Evolutionary conservation across 73 alveolate species (phyloP).

Genomic region (Tetrahymena elliotti): DNA sequence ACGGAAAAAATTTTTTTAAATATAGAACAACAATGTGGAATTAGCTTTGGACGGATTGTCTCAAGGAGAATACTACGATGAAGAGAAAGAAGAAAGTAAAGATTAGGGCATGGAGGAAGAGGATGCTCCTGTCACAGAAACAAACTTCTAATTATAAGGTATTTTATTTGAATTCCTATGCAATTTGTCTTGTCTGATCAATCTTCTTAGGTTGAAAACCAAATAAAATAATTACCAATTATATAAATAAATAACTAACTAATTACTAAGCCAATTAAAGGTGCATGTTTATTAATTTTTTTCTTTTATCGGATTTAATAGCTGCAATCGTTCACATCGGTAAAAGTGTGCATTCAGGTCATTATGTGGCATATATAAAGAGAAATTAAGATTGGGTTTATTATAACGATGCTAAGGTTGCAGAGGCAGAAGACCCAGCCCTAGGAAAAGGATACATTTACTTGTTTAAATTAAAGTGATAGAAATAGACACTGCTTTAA

Average conservation of each 20-base stretch:
- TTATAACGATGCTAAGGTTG: slow-evolving; percentile 94
- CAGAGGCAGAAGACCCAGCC: slow-evolving; percentile 90
- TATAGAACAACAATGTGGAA: neutral
- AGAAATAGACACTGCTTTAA: neutral
- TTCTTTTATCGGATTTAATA: neutral
- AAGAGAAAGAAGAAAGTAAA: slow-evolving; percentile 37
- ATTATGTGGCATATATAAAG: slow-evolving; percentile 90
- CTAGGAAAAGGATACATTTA: slow-evolving; percentile 92
- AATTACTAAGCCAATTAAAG: too few species aligned
- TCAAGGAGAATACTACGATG: slow-evolving; percentile 25
- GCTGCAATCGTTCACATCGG: slow-evolving; percentile 89
- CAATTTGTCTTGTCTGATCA: neutral
- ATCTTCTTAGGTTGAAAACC: too few species aligned
- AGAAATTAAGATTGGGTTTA: slow-evolving; percentile 88
- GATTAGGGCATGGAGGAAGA: slow-evolving; percentile 42
- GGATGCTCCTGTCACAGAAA: slow-evolving; percentile 60
- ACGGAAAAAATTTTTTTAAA: neutral
- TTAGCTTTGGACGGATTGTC: neutral
- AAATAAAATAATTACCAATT: too few species aligned
- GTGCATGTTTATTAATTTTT: slow-evolving; percentile 2
- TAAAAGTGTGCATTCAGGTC: slow-evolving; percentile 91
- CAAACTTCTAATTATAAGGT: slow-evolving; percentile 42
- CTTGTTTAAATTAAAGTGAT: slow-evolving; percentile 52
- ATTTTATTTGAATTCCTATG: slow-evolving; percentile 4
- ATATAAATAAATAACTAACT: too few species aligned